Base-by-base conservation (phyloP, 192 early-diverging fungal species). In the Glomus cerebriforme region DNA sequence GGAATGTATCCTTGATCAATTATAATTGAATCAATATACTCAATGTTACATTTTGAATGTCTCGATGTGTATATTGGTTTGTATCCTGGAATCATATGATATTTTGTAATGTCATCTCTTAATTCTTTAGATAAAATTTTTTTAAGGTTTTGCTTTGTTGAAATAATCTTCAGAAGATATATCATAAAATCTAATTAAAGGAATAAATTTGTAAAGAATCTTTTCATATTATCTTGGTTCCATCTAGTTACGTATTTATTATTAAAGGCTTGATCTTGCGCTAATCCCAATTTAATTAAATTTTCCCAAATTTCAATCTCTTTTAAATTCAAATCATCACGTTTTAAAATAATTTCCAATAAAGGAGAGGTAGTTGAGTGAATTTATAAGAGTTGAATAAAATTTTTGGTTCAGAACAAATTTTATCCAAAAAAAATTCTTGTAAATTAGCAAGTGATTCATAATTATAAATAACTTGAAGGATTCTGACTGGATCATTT, bases 231-330 rank as follows among this genome's bases (percentile, higher is more conserved):
- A 39, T 39, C 37, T 9, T 39, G 7, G 7, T 8, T 8, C 37
- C 37, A 39, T 39, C 7, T 39, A 39, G 37, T 7, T 7, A 8
- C 2, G 7, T 64, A 1, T 29, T 65, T 6, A 27, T 65, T 6
- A 27, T 64, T 10, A 32, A 43, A 7, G 26, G 8, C 9, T 58
- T 13, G 24, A 15, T 49, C 8, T 43, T 6, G 3, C 6, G 43
- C 71, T 8, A 73, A 58, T 58, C 64, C 76, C 76, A 64, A 78
- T 68, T 78, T 66, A 27, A 78, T 35, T 3, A 67, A 5, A 67
- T 29, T 7, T 19, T 78, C n/a, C 76, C 76, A 78, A 31, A 78
- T 35, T 31, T 67, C 34, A 67, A 78, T 58, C 67, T 78, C 76
- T 31, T 78, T 13, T 39, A 66, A 29, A n/a, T 45, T 22, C 32